phyloP scores from a whole-genome alignment of 1,139 yeast genomes.

The Nakaseomyces uthaithaninus region DNA sequence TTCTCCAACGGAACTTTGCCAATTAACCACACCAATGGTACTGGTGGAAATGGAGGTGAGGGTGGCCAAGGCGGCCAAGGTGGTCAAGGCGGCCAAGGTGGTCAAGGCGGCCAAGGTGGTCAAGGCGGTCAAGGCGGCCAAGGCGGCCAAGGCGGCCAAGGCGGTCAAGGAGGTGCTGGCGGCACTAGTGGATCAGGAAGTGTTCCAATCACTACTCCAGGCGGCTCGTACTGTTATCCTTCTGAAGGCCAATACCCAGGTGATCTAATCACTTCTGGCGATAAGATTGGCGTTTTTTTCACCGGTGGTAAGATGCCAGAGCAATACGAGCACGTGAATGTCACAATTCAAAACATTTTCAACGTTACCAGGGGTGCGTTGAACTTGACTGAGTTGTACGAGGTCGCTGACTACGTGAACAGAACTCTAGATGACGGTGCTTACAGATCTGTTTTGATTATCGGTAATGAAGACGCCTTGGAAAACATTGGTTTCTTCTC shows the following conservation, averaged over 20 bases:
- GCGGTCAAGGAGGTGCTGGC: constrained; percentile 2
- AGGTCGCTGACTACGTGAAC: constrained; percentile 19
- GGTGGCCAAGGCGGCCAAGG: constrained; percentile 1
- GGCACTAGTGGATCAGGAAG: constrained; percentile 7
- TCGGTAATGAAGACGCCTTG: constrained; percentile 20
- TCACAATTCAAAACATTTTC: constrained; percentile 13
- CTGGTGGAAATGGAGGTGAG: constrained; percentile 8
- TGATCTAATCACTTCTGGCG: background rate
- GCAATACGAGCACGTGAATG: constrained; percentile 10
- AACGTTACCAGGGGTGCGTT: constrained; percentile 20
- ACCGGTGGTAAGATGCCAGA: constrained; percentile 20
- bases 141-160: constrained; percentile 1
- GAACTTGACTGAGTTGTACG: constrained; percentile 23
- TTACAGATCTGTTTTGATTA: constrained; percentile 24
- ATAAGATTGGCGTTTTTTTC: constrained; percentile 15
- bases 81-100: constrained; percentile 7
- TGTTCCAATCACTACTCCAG: constrained; percentile 9
- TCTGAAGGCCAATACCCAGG: constrained; percentile 1
- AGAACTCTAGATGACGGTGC: constrained; percentile 14
- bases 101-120: constrained; percentile 5
- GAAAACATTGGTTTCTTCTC: constrained; percentile 28
- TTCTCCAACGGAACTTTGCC: constrained; percentile 6
- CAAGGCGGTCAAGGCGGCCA: constrained; percentile 7
- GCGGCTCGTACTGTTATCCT: constrained; percentile 6
- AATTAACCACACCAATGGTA: constrained; percentile 12